Evolutionary conservation across 257 asterid genomes (phyloP), one percentile per base, ranked within the genome.

Genomic region (Scutellaria baicalensis): DNA sequence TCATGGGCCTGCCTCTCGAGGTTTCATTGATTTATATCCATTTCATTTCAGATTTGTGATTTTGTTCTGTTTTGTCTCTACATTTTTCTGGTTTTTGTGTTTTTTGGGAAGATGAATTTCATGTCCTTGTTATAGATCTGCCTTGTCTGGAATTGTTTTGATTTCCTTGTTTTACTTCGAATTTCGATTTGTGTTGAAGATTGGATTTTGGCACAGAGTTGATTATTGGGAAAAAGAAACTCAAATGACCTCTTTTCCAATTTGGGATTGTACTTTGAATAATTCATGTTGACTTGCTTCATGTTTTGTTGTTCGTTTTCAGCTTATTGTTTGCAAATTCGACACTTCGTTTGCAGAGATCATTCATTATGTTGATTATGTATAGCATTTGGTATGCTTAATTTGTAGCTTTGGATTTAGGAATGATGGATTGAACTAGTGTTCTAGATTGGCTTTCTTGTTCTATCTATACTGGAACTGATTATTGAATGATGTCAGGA

Each of bases 1-100:
- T 90, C 85, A 90, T 81, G 91, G 85, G 97, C 82, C 91, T 88
- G 27, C 98, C 98, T 33, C 91, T 90, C 66, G 97, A 92, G 98
- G 98, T 78, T 50, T 9, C 11, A 31, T 64, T 62, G 7, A 51
- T 5, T 47, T 11, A 20, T 38, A 9, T 9, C 42, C 36, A 18
- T 18, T 35, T 20, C 10, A 1, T 18, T 57, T 59, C 36, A 18
- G 31, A 23, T 39, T 38, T n/a, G 42, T 59, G 38, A 35, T 48
- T 36, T 18, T n/a, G 3, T 40, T 35, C 13, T 39, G 3, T 38
- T 59, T 1, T 40, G 9, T 31, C 35, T 51, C 4, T 31, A 0
- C 12, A 0, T 48, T 38, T 16, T 11, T 36, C 33, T 5, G 17
- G 49, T 7, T 43, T 39, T 17, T 66, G 50, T 60, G 42, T 43